Evolutionary conservation across 148 eudicot species (phyloP).

Genomic region (Silene uniflora): DNA sequence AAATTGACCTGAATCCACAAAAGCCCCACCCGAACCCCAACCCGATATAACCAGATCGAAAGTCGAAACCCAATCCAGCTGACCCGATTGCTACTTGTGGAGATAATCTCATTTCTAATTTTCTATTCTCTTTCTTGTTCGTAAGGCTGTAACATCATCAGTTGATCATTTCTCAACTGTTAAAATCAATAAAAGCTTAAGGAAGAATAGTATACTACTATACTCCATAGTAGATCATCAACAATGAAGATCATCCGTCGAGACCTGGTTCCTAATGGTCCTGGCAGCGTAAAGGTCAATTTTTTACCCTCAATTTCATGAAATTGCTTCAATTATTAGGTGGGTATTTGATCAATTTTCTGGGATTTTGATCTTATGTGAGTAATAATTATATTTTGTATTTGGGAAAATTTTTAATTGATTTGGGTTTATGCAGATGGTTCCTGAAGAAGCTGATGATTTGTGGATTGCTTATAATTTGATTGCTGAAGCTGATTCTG

Average conservation of each 20-base stretch:
- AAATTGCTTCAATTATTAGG: not conserved
- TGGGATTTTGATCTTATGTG: not conserved
- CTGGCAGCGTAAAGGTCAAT: conserved; percentile 77
- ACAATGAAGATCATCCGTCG: conserved; percentile 70
- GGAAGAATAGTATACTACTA: not conserved
- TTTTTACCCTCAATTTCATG: not conserved
- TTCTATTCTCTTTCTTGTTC: too few species aligned
- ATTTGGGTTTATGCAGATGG: conserved; percentile 45
- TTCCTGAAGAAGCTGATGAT: conserved; percentile 87
- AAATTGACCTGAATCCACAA: too few species aligned
- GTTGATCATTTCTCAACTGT: not conserved
- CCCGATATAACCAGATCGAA: too few species aligned
- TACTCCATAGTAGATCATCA: not conserved
- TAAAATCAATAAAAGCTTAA: not conserved
- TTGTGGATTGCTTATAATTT: conserved; percentile 87
- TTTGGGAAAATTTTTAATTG: not conserved
- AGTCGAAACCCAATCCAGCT: too few species aligned
- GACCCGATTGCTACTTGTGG: too few species aligned
- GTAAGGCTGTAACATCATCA: not conserved
- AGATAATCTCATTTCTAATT: too few species aligned
- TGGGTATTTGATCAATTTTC: not conserved
- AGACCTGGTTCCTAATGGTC: conserved; percentile 56
- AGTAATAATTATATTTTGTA: not conserved
- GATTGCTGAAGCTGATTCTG: conserved; percentile 67
- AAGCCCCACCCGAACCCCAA: too few species aligned